A percentile compares a stretch with the other conserved stretches of the same genome.
Conservation (phyloP, 164 flowering plant genomes). For the Kalanchoe fedtschenkoi region DNA sequence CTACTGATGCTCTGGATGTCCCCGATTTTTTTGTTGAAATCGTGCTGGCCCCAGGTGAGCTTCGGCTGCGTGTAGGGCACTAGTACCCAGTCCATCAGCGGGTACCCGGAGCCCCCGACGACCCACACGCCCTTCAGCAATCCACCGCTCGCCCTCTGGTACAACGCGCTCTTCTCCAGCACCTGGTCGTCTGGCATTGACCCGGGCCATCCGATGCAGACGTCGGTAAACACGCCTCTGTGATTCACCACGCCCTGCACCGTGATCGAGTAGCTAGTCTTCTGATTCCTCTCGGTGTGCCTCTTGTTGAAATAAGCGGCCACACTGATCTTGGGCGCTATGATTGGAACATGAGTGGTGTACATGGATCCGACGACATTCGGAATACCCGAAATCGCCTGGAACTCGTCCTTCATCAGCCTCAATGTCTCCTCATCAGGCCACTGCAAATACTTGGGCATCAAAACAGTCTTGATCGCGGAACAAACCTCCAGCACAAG, state of each 20-base stretch:
- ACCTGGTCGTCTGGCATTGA: constrained; percentile 32
- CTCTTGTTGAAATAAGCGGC: constrained; percentile 42
- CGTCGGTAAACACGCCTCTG: constrained; percentile 23
- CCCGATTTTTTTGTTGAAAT: constrained; percentile 22
- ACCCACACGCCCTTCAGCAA: constrained; percentile 20
- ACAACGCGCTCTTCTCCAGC: constrained; percentile 21
- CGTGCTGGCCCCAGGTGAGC: constrained; percentile 30
- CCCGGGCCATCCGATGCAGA: constrained; percentile 30
- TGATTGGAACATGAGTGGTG: constrained; percentile 50
- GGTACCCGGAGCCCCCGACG: constrained; percentile 23
- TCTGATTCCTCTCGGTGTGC: constrained; percentile 29
- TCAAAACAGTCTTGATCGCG: constrained; percentile 31
- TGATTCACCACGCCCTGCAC: constrained; percentile 30
- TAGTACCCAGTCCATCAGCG: constrained; percentile 24
- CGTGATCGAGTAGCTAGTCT: constrained; percentile 26
- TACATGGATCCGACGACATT: constrained; percentile 50
- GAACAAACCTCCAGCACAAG: constrained; percentile 51
- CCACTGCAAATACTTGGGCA: constrained; percentile 49
- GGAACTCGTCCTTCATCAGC: constrained; percentile 22
- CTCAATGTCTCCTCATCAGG: constrained; percentile 30
- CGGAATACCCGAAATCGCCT: constrained; percentile 36
- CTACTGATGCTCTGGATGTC: constrained; percentile 14
- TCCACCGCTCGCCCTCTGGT: constrained; percentile 22
- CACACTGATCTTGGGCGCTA: constrained; percentile 41
- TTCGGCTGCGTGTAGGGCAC: constrained; percentile 23